Conservation (phyloP, 208 protist species). For the Balamuthia mandrillaris region DNA sequence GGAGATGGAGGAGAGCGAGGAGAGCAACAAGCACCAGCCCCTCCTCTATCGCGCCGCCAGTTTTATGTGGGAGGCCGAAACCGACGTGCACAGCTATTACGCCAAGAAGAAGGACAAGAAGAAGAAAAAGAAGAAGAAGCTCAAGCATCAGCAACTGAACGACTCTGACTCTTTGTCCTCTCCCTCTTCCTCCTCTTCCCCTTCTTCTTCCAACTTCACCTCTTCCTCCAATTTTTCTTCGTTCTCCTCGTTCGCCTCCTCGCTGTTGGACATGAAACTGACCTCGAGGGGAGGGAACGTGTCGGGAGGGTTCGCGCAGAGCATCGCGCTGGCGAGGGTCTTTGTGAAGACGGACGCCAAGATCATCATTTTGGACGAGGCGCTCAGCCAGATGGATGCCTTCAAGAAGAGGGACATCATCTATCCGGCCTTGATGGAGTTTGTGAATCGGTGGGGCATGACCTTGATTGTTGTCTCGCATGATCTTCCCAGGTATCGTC, state of each 20-base stretch:
- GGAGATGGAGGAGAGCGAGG: background rate
- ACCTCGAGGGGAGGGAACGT: constrained; percentile 50
- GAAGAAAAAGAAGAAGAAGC: constrained; percentile 30
- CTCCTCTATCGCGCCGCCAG: background rate
- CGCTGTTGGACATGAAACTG: constrained; percentile 45
- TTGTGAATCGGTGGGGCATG: constrained; percentile 43
- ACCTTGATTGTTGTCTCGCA: constrained; percentile 56
- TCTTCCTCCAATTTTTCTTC: background rate
- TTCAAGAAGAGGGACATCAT: constrained; percentile 57
- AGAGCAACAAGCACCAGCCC: background rate
- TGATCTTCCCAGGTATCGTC: constrained; percentile 1
- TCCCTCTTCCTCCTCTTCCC: background rate
- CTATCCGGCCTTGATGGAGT: constrained; percentile 39
- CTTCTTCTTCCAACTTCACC: background rate
- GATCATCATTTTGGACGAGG: constrained; percentile 52
- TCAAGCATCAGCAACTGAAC: background rate
- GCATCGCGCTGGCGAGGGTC: constrained; percentile 47
- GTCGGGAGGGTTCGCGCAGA: constrained; percentile 47
- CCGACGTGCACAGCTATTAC: background rate
- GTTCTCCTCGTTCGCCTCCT: background rate
- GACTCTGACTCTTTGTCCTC: background rate
- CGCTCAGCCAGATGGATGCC: constrained; percentile 49
- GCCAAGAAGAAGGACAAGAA: background rate
- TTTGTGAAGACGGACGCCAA: constrained; percentile 55
- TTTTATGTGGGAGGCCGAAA: constrained; percentile 24